These are phyloP conservation scores for Tylopilus felleus DNA, from an alignment of 768 basidiomycete genomes.

Conservation along the genomic window DNA sequence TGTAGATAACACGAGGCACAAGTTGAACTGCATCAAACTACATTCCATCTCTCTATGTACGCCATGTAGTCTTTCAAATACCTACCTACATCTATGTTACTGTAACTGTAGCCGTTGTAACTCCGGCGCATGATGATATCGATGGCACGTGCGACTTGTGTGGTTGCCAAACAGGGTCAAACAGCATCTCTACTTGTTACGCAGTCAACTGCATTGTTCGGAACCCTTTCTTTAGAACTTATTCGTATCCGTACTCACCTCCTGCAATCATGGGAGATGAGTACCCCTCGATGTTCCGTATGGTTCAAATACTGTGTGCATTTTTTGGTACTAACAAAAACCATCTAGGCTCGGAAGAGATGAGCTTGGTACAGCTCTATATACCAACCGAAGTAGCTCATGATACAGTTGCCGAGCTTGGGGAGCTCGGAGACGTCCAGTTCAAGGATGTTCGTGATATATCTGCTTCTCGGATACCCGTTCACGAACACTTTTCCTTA, in stretches of 20 bases:
- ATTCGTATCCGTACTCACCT: not conserved
- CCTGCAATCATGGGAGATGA: conserved; percentile 60
- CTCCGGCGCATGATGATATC: no score
- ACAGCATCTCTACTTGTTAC: conserved; percentile 3
- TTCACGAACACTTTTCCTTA: conserved; percentile 31
- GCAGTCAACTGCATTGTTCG: not conserved
- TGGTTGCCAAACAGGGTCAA: conserved; percentile 23
- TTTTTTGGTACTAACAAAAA: conserved; percentile 4
- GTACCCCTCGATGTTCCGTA: conserved; percentile 84
- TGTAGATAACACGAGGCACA: not conserved
- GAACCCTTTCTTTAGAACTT: not conserved
- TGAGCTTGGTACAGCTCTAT: conserved; percentile 97
- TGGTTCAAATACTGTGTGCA: not conserved
- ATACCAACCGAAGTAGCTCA: conserved; percentile 97
- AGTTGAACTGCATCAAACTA: not conserved
- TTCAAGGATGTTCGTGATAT: conserved; percentile 86
- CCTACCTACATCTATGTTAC: not conserved
- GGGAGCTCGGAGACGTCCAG: conserved; percentile 92
- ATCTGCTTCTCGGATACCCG: not conserved
- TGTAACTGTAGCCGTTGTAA: not conserved
- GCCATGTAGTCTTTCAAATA: not conserved
- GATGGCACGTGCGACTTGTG: not conserved
- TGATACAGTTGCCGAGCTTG: conserved; percentile 92
- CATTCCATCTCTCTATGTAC: not conserved
- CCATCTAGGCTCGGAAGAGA: conserved; percentile 83